These are phyloP conservation scores for Salix dunnii DNA, from an alignment of 345 rosid species.

Conservation along the genomic window DNA sequence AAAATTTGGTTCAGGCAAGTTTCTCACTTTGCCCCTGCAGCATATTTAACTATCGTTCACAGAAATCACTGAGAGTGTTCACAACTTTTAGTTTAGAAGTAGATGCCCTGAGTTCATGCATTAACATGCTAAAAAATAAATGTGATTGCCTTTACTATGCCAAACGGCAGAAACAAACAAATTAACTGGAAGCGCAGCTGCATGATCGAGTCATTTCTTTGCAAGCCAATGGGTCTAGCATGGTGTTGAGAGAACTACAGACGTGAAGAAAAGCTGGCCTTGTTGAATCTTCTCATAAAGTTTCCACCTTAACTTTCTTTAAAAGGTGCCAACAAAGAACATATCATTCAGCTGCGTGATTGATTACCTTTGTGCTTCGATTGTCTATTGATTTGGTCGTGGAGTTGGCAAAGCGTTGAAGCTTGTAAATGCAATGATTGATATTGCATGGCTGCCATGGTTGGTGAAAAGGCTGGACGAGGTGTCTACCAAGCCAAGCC, in stretches of 20 bases:
- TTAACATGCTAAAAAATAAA: not conserved
- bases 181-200: not conserved
- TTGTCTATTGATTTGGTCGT: not conserved
- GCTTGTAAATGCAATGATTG: not conserved
- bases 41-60: not conserved
- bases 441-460: not conserved
- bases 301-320: not conserved
- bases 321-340: not conserved
- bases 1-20: conserved; percentile 89
- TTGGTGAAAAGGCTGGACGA: not conserved
- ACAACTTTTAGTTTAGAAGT: not conserved
- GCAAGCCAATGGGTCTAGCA: not conserved
- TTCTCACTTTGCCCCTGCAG: conserved; percentile 18
- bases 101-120: not conserved
- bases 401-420: not conserved
- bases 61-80: not conserved
- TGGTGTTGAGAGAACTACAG: not conserved
- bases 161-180: not conserved
- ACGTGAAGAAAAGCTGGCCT: not conserved
- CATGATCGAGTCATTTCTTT: not conserved
- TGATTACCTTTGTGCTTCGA: not conserved
- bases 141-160: not conserved
- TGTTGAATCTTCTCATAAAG: not conserved
- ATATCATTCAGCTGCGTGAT: not conserved
- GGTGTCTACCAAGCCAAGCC: not conserved